Conservation (phyloP, 495 filamentous ascomycete species). For the Talaromyces adpressus region DNA sequence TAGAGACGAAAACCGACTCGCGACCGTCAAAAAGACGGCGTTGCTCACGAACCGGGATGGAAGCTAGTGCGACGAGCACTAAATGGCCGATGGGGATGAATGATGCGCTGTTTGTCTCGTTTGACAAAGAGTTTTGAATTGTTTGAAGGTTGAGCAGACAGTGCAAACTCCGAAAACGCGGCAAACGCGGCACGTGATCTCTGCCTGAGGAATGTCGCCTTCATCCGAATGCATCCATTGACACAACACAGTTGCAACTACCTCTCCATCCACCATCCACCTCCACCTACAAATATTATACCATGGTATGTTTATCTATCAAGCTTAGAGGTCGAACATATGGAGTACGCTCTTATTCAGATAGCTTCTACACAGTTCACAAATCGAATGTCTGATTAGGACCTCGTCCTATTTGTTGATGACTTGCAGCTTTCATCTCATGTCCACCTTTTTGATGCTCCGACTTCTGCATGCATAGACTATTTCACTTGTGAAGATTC, state of each 20-base stretch:
- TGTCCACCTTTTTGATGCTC: too few species aligned
- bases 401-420: too few species aligned
- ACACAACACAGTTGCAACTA: too few species aligned
- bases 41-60: neutral
- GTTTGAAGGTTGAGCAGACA: conserved; percentile 45
- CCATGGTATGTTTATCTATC: too few species aligned
- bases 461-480: too few species aligned
- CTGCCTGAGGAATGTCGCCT: neutral
- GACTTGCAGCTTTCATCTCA: too few species aligned
- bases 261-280: neutral
- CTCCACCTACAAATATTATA: neutral
- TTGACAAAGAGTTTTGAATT: conserved; percentile 23
- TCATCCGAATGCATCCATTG: neutral
- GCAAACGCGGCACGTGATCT: neutral
- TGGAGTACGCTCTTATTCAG: too few species aligned
- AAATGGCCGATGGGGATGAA: neutral
- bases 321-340: too few species aligned
- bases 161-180: conserved; percentile 27
- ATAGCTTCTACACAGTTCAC: too few species aligned
- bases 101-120: conserved; percentile 10
- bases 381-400: too few species aligned
- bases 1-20: neutral
- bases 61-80: neutral
- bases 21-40: conserved; percentile 12
- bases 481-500: too few species aligned